These are phyloP conservation scores for Alternaria sp. DNA, from an alignment of 2,329 filamentous ascomycete genomes.

Conservation along the genomic window DNA sequence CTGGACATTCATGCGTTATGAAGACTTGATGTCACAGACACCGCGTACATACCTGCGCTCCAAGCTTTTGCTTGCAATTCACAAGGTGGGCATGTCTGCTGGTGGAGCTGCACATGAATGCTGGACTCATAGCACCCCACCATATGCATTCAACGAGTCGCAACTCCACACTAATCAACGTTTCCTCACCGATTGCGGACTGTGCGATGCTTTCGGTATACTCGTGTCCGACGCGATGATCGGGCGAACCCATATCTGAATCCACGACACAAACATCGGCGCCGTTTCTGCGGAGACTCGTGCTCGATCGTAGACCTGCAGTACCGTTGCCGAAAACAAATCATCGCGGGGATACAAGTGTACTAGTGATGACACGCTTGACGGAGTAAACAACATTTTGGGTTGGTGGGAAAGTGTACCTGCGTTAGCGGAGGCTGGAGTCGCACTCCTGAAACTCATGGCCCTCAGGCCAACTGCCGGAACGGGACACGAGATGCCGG, in stretches of 20 bases:
- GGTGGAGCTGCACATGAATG: conserved; percentile 9
- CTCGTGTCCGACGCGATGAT: background rate
- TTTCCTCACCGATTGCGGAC: background rate
- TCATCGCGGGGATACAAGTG: conserved; percentile 15
- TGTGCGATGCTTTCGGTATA: background rate
- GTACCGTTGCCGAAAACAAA: conserved; percentile 44
- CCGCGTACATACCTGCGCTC: conserved; percentile 24
- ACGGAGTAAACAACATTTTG: conserved; percentile 47
- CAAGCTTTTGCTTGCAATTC: conserved; percentile 15
- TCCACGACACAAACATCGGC: conserved; percentile 11
- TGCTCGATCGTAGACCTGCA: conserved; percentile 35
- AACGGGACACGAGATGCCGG: conserved; percentile 34
- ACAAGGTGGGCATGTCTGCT: conserved; percentile 13
- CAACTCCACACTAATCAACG: conserved; percentile 7
- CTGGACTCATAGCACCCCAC: conserved; percentile 12
- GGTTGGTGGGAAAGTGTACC: conserved; percentile 44
- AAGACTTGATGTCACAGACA: conserved; percentile 35
- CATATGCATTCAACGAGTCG: conserved; percentile 3
- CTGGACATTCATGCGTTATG: conserved; percentile 40
- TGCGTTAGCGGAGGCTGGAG: conserved; percentile 45
- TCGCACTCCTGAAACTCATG: conserved; percentile 45
- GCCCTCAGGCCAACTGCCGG: conserved; percentile 30
- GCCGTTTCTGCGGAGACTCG: conserved; percentile 38
- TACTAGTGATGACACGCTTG: conserved; percentile 30
- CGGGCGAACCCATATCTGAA: conserved; percentile 10